phyloP scores from a whole-genome alignment of 345 rosid genomes.

The Brassica nigra region DNA sequence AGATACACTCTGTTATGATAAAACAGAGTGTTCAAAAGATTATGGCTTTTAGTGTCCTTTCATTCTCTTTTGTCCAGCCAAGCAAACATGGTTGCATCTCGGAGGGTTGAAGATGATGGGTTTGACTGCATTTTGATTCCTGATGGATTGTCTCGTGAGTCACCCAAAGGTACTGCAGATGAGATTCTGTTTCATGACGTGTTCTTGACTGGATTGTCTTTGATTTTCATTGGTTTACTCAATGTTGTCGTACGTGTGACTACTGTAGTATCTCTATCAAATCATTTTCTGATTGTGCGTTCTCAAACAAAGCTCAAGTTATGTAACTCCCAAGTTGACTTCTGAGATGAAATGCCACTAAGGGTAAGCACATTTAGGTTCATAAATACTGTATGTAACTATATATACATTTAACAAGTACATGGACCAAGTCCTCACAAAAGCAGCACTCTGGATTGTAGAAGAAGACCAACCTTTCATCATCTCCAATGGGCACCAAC shows the following conservation, averaged over 20 bases:
- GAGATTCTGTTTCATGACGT: conserved; percentile 7
- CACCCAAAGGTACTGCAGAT: conserved; percentile 6
- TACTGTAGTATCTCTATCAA: not conserved
- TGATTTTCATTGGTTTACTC: not conserved
- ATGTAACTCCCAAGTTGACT: not conserved
- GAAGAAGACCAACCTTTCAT: not conserved
- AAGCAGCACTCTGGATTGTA: conserved; percentile 1
- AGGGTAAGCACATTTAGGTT: not conserved
- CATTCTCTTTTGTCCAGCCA: not conserved
- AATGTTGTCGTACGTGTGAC: not conserved
- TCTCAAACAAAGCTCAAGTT: conserved; percentile 10
- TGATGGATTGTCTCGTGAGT: conserved; percentile 10
- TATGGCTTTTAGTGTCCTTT: conserved; percentile 15
- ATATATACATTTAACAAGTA: not conserved
- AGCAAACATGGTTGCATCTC: not conserved
- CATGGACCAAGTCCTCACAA: conserved; percentile 1
- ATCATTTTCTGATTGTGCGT: conserved; percentile 6
- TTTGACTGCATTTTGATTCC: conserved; percentile 1
- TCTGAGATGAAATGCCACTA: conserved; percentile 1
- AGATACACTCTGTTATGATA: conserved; percentile 1
- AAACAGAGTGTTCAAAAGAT: conserved; percentile 11
- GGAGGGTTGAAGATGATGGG: not conserved
- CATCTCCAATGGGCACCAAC: conserved; percentile 2
- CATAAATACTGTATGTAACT: not conserved
- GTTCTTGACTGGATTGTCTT: conserved; percentile 9